Evolutionary conservation across 2,329 filamentous ascomycete genomes (phyloP).

Genomic region (Microsporum canis): DNA sequence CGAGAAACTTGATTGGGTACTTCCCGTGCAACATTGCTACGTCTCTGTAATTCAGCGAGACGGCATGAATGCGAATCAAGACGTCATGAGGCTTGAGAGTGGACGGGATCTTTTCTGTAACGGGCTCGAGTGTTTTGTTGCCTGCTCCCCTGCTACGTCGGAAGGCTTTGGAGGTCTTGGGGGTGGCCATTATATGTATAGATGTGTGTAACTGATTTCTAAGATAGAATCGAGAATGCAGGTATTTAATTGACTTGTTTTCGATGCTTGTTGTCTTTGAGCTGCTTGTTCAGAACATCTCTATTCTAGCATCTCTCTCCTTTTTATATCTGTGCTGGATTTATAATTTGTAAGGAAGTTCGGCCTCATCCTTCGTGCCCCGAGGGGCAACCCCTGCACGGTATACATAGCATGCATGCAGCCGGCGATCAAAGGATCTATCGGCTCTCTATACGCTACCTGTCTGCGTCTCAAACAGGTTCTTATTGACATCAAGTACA

Average conservation of each 20-base stretch:
- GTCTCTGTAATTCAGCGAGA: slow-evolving; percentile 45
- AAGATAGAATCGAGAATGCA: background rate
- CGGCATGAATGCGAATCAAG: slow-evolving; percentile 41
- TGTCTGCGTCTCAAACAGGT: no score
- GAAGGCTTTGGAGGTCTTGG: background rate
- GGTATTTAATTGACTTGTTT: background rate
- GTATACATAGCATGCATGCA: no score
- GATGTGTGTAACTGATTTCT: no score
- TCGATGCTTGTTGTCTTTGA: background rate
- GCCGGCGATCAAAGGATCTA: no score
- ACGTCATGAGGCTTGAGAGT: slow-evolving; percentile 31
- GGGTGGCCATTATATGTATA: background rate
- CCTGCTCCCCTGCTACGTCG: background rate
- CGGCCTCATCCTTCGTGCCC: no score
- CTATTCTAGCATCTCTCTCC: no score
- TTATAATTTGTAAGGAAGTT: no score
- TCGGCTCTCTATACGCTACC: no score
- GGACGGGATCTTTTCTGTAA: background rate
- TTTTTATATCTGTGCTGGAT: no score
- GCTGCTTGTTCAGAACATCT: no score
- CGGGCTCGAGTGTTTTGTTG: background rate
- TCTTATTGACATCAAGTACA: no score
- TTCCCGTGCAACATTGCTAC: slow-evolving; percentile 47
- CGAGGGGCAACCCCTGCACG: no score
- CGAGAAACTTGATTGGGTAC: background rate